Conservation (phyloP, 768 basidiomycete genomes). For the Gloeopeniophorella convolvens region DNA sequence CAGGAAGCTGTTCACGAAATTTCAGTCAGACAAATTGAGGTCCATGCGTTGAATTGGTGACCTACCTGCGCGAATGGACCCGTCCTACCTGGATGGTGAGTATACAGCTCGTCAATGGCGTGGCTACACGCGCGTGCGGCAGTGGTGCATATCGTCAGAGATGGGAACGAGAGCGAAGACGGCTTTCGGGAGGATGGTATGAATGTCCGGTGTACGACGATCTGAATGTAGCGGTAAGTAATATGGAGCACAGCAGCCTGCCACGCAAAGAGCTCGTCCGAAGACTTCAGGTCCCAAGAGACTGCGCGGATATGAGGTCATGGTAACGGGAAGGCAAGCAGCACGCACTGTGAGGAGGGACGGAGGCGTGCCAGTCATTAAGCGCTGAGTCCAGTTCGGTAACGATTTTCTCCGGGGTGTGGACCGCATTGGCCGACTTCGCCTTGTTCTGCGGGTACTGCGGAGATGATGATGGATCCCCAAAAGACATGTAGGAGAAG, state of each 20-base stretch:
- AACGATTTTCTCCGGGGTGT: no score
- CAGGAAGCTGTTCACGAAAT: constrained; percentile 24
- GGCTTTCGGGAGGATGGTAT: constrained; percentile 33
- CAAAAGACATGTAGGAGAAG: no score
- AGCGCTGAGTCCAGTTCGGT: constrained; percentile 21
- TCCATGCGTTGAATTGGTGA: no score
- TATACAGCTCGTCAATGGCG: constrained; percentile 32
- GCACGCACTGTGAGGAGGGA: constrained; percentile 32
- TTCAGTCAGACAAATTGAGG: constrained; percentile 3
- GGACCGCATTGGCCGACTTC: neutral
- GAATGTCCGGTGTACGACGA: constrained; percentile 45
- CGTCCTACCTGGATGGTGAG: constrained; percentile 23
- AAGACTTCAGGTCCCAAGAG: constrained; percentile 38
- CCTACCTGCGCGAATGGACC: no score
- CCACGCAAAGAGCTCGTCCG: constrained; percentile 31
- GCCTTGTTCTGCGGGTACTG: constrained; percentile 21
- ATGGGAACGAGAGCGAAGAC: constrained; percentile 34
- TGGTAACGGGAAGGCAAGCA: neutral
- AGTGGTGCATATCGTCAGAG: constrained; percentile 46
- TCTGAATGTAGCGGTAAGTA: constrained; percentile 38
- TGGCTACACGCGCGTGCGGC: constrained; percentile 42
- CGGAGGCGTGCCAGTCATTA: constrained; percentile 32
- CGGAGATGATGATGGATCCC: no score
- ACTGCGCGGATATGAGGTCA: constrained; percentile 26
- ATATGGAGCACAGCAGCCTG: constrained; percentile 35